Base-by-base conservation (phyloP, 2,329 filamentous ascomycete genomes). In the Ceratocystis diversiconidia region DNA sequence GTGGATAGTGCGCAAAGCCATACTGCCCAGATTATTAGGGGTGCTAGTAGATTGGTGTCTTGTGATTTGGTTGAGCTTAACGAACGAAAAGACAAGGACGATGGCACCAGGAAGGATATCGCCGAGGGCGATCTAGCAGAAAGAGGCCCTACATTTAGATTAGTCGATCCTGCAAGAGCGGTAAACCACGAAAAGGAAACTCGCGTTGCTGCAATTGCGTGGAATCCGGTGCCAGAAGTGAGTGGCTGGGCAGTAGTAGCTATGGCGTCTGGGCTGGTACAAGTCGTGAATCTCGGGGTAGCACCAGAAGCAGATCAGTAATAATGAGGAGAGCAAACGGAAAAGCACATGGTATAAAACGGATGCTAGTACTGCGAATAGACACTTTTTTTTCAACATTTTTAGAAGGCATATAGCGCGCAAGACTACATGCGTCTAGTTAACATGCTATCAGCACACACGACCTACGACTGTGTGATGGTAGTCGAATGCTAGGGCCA, bases 401-500 rank as follows among this genome's bases (percentile, higher is more conserved):
- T 12, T 41, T 41, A 41, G 36, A 15, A 41, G 12, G 12, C 36
- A 41, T 12, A 41, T 41, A 41, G 10, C 36, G 10, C 12, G 10
- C 36, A 10, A 41, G 10, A 15, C 36, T 12, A 41, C 10, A 41
- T 41, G 36, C 36, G 36, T 41, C 12, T 15, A 41, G 12, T 41
- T 41, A 48, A 55, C 62, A 50, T 7, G 8, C 15, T 59, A 52
- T 52, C 70, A 72, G 72, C 85, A 87, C 66, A 76, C 74, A 22
- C 78, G 79, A 15, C 80, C 82, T 73, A 80, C 76, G 46, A 79
- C 75, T 65, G 79, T 82, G 74, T 96, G 91, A 72, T 90, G 85
- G 73, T 89, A 87, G 75, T 96, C 89, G 76, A 96, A 96, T 3
- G 92, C 92, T 74, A 85, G 87, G 36, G 89, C 73, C 76, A 97